phyloP scores from a whole-genome alignment of 2,329 filamentous ascomycete species.

The Arthrobotrys iridis region DNA sequence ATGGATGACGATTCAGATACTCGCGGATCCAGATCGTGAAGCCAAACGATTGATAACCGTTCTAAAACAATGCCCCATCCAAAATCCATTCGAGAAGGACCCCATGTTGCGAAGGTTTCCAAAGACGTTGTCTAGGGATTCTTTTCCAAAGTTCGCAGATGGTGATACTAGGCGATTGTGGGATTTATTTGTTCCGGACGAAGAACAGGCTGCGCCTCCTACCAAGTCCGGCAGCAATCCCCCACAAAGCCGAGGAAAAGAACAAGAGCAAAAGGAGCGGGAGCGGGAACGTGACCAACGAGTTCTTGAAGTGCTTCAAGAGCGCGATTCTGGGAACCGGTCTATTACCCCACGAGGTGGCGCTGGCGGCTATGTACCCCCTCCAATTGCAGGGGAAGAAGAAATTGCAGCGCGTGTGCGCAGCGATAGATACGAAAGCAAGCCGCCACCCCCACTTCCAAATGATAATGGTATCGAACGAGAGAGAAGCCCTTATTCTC shows the following conservation, averaged over 20 bases:
- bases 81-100: conserved; percentile 54
- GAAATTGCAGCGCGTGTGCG: conserved; percentile 24
- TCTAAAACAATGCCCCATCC: conserved; percentile 55
- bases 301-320: conserved; percentile 43
- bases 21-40: conserved; percentile 56
- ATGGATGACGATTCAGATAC: conserved; percentile 59
- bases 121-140: conserved; percentile 43
- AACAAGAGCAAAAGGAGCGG: conserved; percentile 31
- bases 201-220: conserved; percentile 23
- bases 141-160: conserved; percentile 49
- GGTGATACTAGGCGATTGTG: conserved; percentile 47
- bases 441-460: conserved; percentile 46
- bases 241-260: background rate
- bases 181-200: conserved; percentile 51
- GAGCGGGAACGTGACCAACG: conserved; percentile 47
- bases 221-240: conserved; percentile 10
- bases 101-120: conserved; percentile 47
- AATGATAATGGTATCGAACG: conserved; percentile 48
- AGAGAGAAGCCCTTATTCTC: conserved; percentile 48
- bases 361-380: conserved; percentile 27
- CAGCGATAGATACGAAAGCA: conserved; percentile 39
- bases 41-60: conserved; percentile 55
- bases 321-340: conserved; percentile 32
- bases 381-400: conserved; percentile 26
- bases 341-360: conserved; percentile 35